Percentiles rank a stretch among this genome's conserved stretches.
phyloP scores from a whole-genome alignment of 352 stramenopile genomes.

The Blastocystis sp. region DNA sequence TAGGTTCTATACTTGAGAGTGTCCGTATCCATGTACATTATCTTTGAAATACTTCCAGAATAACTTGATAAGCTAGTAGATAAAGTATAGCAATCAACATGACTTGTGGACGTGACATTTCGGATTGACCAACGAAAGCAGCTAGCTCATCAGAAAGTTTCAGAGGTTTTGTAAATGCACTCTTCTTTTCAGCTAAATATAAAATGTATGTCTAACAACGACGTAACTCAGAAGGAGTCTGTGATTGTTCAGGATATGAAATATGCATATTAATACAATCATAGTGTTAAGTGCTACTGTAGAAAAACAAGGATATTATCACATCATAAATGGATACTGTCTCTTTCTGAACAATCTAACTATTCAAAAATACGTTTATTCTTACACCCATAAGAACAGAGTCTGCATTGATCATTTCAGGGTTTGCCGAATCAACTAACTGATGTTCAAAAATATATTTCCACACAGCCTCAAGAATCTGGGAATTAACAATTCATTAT shows the following conservation, averaged over 20 bases:
- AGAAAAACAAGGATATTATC: neutral
- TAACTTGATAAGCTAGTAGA: neutral
- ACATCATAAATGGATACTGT: constrained; percentile 45
- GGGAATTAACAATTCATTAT: neutral
- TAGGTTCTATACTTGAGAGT: neutral
- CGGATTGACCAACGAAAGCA: neutral
- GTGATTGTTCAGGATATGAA: neutral
- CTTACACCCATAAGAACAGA: neutral
- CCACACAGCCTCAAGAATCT: constrained; percentile 23
- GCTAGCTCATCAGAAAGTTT: neutral
- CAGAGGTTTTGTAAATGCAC: neutral
- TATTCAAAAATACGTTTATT: neutral
- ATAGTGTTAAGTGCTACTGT: neutral
- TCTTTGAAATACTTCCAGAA: constrained; percentile 9
- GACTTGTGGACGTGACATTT: neutral
- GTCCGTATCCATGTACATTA: neutral
- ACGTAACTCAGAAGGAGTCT: neutral
- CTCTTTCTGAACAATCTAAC: neutral
- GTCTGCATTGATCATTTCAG: constrained; percentile 17
- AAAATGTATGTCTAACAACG: neutral
- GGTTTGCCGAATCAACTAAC: neutral
- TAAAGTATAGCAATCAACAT: neutral
- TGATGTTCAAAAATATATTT: constrained; percentile 50
- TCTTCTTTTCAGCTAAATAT: neutral
- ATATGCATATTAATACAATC: neutral